These are phyloP conservation scores for Argentina anserina DNA, from an alignment of 306 rosid genomes.

Conservation along the genomic window DNA sequence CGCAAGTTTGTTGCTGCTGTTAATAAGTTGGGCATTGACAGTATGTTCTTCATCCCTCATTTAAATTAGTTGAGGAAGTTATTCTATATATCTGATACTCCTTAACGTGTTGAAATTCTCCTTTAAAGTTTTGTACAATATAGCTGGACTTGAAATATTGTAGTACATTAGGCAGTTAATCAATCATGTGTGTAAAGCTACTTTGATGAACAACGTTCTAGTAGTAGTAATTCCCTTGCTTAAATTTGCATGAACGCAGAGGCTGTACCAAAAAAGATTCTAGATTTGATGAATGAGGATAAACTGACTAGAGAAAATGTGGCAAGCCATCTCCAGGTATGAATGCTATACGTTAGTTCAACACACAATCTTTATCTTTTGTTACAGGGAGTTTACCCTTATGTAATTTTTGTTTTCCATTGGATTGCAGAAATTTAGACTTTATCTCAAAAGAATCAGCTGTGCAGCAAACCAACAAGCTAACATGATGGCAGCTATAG, in stretches of 20 bases:
- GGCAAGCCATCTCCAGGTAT: conserved; percentile 98
- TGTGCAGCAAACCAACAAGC: conserved; percentile 88
- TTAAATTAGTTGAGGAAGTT: neutral
- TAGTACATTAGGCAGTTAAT: neutral
- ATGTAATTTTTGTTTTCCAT: conserved; percentile 3
- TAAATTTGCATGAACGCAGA: conserved; percentile 51
- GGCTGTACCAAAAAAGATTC: conserved; percentile 93
- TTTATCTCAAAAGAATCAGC: conserved; percentile 84
- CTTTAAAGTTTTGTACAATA: neutral
- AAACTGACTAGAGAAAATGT: conserved; percentile 96
- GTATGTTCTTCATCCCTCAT: conserved; percentile 44
- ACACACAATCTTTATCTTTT: conserved; percentile 10
- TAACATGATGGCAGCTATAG: conserved; percentile 77
- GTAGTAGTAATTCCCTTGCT: neutral
- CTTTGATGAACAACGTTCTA: neutral
- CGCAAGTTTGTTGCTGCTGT: conserved; percentile 93
- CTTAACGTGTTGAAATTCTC: neutral
- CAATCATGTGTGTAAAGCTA: neutral
- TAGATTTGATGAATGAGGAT: conserved; percentile 92
- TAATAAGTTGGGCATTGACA: conserved; percentile 88
- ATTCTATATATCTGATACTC: neutral
- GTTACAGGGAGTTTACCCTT: conserved; percentile 19
- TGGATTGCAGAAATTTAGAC: conserved; percentile 89
- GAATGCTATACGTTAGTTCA: conserved; percentile 22
- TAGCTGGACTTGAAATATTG: neutral